Conservation (phyloP, 2,329 filamentous ascomycete genomes). For the Xylariaceae sp. region DNA sequence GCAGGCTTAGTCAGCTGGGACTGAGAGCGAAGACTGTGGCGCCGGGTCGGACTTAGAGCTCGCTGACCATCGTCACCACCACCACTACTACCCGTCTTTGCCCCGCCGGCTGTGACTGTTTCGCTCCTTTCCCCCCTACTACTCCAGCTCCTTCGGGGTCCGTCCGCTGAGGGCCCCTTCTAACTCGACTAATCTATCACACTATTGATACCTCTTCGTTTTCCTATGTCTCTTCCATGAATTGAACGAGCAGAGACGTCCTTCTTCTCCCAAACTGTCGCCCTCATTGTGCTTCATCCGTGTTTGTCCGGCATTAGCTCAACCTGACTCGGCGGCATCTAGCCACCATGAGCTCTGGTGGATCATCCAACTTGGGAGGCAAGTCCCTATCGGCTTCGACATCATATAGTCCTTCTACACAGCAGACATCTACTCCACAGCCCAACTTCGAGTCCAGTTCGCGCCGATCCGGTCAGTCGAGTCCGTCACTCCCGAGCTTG, state of each 20-base stretch:
- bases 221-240: slow-evolving; percentile 1
- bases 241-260: too few relatives aligned
- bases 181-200: slow-evolving; percentile 19
- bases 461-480: slow-evolving; percentile 53
- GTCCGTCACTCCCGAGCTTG: slow-evolving; percentile 39
- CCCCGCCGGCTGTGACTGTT: slow-evolving; percentile 40
- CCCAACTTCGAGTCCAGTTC: slow-evolving; percentile 53
- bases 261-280: neutral
- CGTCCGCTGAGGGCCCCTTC: slow-evolving; percentile 40
- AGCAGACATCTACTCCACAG: slow-evolving; percentile 50
- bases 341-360: slow-evolving; percentile 42
- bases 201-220: slow-evolving; percentile 6
- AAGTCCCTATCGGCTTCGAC: slow-evolving; percentile 57
- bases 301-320: neutral
- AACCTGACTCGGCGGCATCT: slow-evolving; percentile 10
- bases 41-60: neutral
- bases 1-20: too few relatives aligned
- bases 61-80: slow-evolving; percentile 11
- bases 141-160: slow-evolving; percentile 38
- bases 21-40: too few relatives aligned
- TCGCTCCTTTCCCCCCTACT: slow-evolving; percentile 22
- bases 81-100: slow-evolving; percentile 24
- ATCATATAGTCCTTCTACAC: slow-evolving; percentile 48
- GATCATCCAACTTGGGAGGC: slow-evolving; percentile 49
- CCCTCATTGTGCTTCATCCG: neutral